Evolutionary conservation across 1,284 basidiomycete species (phyloP).

Genomic region (Serendipita sp.): DNA sequence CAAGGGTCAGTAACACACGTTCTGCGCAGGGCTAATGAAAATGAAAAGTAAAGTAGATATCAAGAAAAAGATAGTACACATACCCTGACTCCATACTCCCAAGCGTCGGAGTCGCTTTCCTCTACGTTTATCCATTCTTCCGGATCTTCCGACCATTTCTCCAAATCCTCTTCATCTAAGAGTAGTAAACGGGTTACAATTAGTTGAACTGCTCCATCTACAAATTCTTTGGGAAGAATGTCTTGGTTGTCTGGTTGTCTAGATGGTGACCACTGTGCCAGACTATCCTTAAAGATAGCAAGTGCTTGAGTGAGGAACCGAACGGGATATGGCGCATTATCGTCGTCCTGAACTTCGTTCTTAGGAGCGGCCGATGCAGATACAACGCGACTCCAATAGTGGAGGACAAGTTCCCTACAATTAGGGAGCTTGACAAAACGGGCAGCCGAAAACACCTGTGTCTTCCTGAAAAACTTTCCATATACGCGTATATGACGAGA

Average conservation of each 20-base stretch:
- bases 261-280: constrained; percentile 54
- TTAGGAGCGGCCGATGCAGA: constrained; percentile 42
- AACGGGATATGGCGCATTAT: constrained; percentile 48
- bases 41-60: constrained; percentile 9
- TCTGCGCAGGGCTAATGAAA: constrained; percentile 65
- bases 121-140: constrained; percentile 83
- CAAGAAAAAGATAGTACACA: constrained; percentile 17
- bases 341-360: constrained; percentile 39
- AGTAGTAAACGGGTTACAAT: constrained; percentile 74
- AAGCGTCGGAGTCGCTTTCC: constrained; percentile 73
- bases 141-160: constrained; percentile 68
- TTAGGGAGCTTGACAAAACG: constrained; percentile 50
- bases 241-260: constrained; percentile 43
- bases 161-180: constrained; percentile 61
- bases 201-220: constrained; percentile 62
- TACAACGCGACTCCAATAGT: constrained; percentile 64
- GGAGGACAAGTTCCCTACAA: constrained; percentile 52
- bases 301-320: constrained; percentile 75
- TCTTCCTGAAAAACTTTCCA: constrained; percentile 61
- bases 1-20: constrained; percentile 68
- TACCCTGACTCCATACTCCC: constrained; percentile 80
- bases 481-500: constrained; percentile 53
- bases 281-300: constrained; percentile 75
- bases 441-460: constrained; percentile 46
- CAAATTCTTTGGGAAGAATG: constrained; percentile 62